These are phyloP conservation scores for Cupressus sempervirens DNA, from an alignment of 75 land plant genomes.

Conservation along the genomic window DNA sequence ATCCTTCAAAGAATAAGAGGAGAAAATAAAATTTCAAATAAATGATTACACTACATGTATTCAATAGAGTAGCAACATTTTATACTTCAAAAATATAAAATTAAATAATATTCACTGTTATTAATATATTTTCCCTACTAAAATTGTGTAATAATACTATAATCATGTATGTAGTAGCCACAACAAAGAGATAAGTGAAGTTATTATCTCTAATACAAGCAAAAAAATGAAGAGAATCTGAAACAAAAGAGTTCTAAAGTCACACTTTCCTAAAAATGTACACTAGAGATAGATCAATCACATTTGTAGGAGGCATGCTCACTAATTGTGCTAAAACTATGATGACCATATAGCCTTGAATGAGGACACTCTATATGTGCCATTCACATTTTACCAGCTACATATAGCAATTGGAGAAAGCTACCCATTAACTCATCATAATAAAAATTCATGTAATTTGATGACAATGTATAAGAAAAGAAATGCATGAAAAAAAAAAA, in stretches of 20 bases:
- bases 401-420: neutral
- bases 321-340: too few species aligned
- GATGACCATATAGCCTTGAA: too few species aligned
- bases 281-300: too few species aligned
- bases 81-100: neutral
- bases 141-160: neutral
- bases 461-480: neutral
- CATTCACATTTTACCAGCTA: neutral
- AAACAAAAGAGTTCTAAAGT: neutral
- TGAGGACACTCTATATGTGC: neutral
- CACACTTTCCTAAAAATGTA: too few species aligned
- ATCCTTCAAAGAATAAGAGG: too few species aligned
- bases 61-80: neutral
- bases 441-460: neutral
- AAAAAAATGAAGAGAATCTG: neutral
- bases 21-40: neutral
- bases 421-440: neutral
- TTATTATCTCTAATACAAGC: neutral
- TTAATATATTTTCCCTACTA: neutral
- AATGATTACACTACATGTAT: neutral
- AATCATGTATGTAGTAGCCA: neutral
- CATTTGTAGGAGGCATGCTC: too few species aligned
- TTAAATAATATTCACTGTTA: neutral
- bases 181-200: neutral
- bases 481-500: neutral